These are phyloP conservation scores for Kokia cookei DNA, from an alignment of 441 rosid species.

Conservation along the genomic window DNA sequence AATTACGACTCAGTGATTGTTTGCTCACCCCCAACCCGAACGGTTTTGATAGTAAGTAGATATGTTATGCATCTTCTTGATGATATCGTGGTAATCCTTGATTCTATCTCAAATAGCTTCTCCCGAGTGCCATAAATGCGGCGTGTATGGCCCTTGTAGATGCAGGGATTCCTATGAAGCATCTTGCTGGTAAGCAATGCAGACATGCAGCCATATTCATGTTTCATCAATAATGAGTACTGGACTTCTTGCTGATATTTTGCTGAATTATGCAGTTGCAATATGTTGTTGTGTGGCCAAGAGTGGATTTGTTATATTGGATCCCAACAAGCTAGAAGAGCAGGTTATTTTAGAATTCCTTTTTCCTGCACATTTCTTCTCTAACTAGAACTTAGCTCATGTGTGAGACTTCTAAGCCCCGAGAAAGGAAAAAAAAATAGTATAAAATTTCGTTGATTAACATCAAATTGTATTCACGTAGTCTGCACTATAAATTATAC, in stretches of 20 bases:
- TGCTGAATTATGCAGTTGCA: slow-evolving; percentile 56
- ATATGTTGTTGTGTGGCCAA: slow-evolving; percentile 76
- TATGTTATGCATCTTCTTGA: not conserved
- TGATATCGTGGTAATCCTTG: slow-evolving; percentile 25
- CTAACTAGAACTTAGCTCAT: not conserved
- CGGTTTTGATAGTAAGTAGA: not conserved
- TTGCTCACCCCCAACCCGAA: not conserved
- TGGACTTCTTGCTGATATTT: not conserved
- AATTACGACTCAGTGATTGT: not conserved
- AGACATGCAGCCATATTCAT: not conserved
- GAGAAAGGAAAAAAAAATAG: not conserved
- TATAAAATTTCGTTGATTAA: too few relatives aligned
- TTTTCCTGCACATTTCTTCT: not conserved
- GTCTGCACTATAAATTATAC: too few relatives aligned
- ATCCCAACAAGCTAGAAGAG: slow-evolving; percentile 85
- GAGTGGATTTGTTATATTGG: slow-evolving; percentile 54
- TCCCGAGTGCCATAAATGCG: slow-evolving; percentile 89
- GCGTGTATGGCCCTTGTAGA: slow-evolving; percentile 95
- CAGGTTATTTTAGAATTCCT: slow-evolving; percentile 37
- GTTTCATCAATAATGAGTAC: not conserved
- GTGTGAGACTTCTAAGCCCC: not conserved
- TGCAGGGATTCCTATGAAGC: slow-evolving; percentile 94
- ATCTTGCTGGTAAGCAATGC: slow-evolving; percentile 67
- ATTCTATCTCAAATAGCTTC: slow-evolving; percentile 50
- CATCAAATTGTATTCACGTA: too few relatives aligned